Base-by-base conservation (phyloP, 148 eudicot genomes). In the Rheum nobile region DNA sequence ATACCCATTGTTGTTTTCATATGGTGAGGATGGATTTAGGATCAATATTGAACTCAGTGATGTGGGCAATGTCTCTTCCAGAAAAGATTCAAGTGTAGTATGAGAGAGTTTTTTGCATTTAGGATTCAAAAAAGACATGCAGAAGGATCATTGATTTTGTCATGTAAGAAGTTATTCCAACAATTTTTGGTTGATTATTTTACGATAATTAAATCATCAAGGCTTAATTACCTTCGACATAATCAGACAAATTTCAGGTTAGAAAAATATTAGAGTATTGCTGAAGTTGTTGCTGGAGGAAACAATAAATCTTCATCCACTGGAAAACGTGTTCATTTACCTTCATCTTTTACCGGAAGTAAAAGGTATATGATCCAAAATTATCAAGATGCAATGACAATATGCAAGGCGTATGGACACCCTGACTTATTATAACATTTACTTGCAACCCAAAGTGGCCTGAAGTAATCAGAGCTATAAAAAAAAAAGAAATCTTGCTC, bases 371-470 rank as follows among this genome's bases (percentile, higher is more conserved):
- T 71, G 78, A 28, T 65, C 2, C 74, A 78, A 54, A 83, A 83
- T 24, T 83, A 77, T 39, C 75, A 80, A 4, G 79, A 83, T 21
- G 75, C 81, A 22, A 74, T 84, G 76, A 67, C 78, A 21, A 78
- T 76, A 0, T 78, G 78, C 7, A 72, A 41, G 10, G 26, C 46
- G 35, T 34, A 48, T 19, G 73, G 78, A 0, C 75, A 78, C 41
- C 82, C 72, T 1, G 72, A 75, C 16, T 26, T 83, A 4, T 79
- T 59, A 21, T 52, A 4, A 52, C 59, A 5, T 52, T 83, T 6
- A 80, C 82, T 0, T 75, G 82, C n/a, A 81, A 81, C 12, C 68
- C 82, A 1, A 81, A 76, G 6, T 80, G 84, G 83, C 73, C 47
- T 0, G 75, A 83, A 19, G 59, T 76, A 0, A 16, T 6, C 0